Base-by-base conservation (phyloP, 495 filamentous ascomycete species). In the Usnea hakonensis region DNA sequence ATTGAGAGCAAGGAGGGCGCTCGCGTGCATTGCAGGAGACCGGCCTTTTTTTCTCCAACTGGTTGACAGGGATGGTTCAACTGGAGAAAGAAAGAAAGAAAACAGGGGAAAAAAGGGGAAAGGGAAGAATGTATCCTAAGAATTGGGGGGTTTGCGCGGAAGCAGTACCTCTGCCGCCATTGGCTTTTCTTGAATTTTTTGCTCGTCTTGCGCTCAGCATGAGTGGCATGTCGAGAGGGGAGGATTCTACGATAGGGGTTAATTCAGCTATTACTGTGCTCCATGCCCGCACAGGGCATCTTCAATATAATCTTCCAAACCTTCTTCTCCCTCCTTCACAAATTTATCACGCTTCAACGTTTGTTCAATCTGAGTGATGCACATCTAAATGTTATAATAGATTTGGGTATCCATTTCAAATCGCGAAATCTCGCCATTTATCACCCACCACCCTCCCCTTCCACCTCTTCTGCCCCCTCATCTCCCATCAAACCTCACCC, bases 21-120 rank as follows among this genome's bases (percentile, higher is more conserved):
- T 35, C 19, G 60, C 60, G 9, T 62, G 53, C 60, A 62, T 57
- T 57, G 60, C 38, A 57, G 48, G n/a, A 57, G 21, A 44, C 17
- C 48, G 14, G 26, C 8, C 6, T 36, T 36, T 36, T 32, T 16
- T n/a, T n/a, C n/a, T n/a, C n/a, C n/a, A n/a, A n/a, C n/a, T n/a
- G n/a, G n/a, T n/a, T n/a, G n/a, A n/a, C n/a, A n/a, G n/a, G n/a
- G n/a, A n/a, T n/a, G n/a, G n/a, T n/a, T n/a, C n/a, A n/a, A n/a
- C n/a, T n/a, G n/a, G 16, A 32, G 16, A 2, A 32, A 6, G 40
- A 32, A 50, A 11, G 19, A 19, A 2, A 32, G 32, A 5, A 23
- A 3, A 30, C 48, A 32, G 9, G 36, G 26, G 13, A 44, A 56
- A 46, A 14, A 21, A 32, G 28, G 52, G 28, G n/a, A 44, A 10